Evolutionary conservation across 331 rosid species (phyloP).

Genomic region (Malus hybrid): DNA sequence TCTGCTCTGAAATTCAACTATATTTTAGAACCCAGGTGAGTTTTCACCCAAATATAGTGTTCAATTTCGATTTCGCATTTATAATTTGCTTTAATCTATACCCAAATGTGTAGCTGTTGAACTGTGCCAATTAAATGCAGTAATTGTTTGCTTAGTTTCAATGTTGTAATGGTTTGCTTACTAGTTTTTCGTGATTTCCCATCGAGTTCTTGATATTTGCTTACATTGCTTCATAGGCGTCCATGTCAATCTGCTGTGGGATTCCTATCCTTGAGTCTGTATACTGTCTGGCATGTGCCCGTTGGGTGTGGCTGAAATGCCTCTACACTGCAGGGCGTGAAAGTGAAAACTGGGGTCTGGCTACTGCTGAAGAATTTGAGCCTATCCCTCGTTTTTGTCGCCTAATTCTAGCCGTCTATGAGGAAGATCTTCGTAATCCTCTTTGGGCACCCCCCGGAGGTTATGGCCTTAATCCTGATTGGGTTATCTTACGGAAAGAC

Average conservation of each 20-base stretch:
- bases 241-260: constrained; percentile 82
- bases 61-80: neutral
- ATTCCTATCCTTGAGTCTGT: constrained; percentile 87
- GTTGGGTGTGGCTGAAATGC: constrained; percentile 91
- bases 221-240: constrained; percentile 38
- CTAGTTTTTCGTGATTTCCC: neutral
- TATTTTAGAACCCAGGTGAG: neutral
- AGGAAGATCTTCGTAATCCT: constrained; percentile 73
- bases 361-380: constrained; percentile 76
- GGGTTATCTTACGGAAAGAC: constrained; percentile 58
- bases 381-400: constrained; percentile 78
- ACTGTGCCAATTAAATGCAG: neutral
- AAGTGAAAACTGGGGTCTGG: constrained; percentile 90
- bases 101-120: neutral
- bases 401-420: constrained; percentile 60
- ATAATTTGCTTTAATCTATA: neutral
- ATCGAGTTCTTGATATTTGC: constrained; percentile 6
- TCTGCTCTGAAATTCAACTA: neutral
- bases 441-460: constrained; percentile 91
- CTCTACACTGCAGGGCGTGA: constrained; percentile 86
- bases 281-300: constrained; percentile 81
- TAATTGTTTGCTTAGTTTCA: neutral
- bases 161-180: neutral
- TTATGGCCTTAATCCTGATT: constrained; percentile 75
- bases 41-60: neutral